Base-by-base conservation (phyloP, 306 rosid genomes). In the Cicer arietinum region DNA sequence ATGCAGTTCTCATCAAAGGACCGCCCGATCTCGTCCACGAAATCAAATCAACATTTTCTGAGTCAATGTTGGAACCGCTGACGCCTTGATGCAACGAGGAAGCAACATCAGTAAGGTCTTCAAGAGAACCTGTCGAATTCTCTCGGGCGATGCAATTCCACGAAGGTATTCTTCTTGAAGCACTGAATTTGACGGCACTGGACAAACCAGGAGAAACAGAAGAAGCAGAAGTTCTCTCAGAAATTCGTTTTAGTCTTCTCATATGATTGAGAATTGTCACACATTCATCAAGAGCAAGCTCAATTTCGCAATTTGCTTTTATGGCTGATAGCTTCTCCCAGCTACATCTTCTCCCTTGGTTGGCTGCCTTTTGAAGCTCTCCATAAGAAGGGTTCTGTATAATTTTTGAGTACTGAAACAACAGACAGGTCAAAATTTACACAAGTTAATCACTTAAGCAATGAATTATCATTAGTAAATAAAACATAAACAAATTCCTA, bases 311-410 rank as follows among this genome's bases (percentile, higher is more conserved):
- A 71, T 94, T 94, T 57, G 97, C 95, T 89, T 94, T 94, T 61
- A 94, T 89, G 76, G 99, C 96, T 0, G 97, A 90, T 5, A 92
- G 95, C 85, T 94, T 94, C 96, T 90, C 96, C 99, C 99, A 94
- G 30, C 95, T 92, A 82, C 99, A 90, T 83, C 97, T 86, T 85
- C 99, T 86, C 69, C 97, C 99, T 84, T 94, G 99, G 82, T 90
- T 94, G 52, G 95, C 90, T 58, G 99, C 97, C 85, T 94, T 94
- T 80, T 94, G 99, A 78, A 94, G 99, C 85, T 92, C 99, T 84
- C 87, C 83, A 39, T 85, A 64, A 7, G 96, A 85, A 40, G 97
- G 97, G 79, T 94, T 94, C 74, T 92, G 99, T 77, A 94, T 81
- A 30, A 94, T 92, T 82, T 94, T 94, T 7, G 89, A 86, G 83